These are phyloP conservation scores for Aspergillus pseudoterreus DNA, from an alignment of 2,329 filamentous ascomycete species.

Conservation along the genomic window DNA sequence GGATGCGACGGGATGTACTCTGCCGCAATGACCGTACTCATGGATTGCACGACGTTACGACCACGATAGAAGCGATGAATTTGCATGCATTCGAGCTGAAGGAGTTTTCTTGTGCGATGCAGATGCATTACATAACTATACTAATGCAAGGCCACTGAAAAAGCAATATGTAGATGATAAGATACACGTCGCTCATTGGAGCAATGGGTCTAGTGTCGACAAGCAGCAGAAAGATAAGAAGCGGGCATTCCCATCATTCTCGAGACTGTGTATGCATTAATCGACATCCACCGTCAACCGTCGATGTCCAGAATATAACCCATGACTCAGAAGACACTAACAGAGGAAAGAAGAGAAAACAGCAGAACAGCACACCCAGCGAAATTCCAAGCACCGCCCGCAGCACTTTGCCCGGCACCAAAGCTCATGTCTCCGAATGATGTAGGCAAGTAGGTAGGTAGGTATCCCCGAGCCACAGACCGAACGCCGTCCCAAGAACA, in stretches of 20 bases:
- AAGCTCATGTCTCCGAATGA: not conserved
- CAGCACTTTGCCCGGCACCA: not conserved
- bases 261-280: not conserved
- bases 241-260: not conserved
- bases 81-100: too few species aligned
- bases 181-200: conserved; percentile 7
- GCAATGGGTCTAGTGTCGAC: not conserved
- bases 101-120: too few species aligned
- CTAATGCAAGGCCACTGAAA: not conserved
- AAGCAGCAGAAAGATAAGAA: not conserved
- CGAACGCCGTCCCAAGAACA: not conserved
- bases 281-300: not conserved
- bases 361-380: not conserved
- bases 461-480: not conserved
- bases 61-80: not conserved
- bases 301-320: not conserved
- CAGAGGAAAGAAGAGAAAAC: not conserved
- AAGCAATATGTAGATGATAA: conserved; percentile 11
- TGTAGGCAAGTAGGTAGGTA: too few species aligned
- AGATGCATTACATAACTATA: not conserved
- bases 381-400: not conserved
- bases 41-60: not conserved
- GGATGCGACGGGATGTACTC: conserved; percentile 30
- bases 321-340: too few species aligned
- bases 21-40: conserved; percentile 2